Percentiles rank a stretch among this genome's conserved stretches.
These are phyloP conservation scores for Boletellus ananas DNA, from an alignment of 768 basidiomycete species.

Conservation along the genomic window DNA sequence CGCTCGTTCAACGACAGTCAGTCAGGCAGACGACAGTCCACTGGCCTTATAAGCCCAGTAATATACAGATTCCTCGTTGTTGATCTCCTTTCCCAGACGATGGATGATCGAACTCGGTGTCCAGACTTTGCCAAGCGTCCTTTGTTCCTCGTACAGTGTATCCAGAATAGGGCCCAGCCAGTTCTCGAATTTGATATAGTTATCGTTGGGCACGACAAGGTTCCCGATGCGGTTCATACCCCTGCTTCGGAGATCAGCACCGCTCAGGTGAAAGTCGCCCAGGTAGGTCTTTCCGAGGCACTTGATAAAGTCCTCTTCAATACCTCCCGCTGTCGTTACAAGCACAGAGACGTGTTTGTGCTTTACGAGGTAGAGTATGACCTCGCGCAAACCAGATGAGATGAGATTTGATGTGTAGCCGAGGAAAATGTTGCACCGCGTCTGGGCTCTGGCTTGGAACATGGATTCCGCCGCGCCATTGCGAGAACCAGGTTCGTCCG, in stretches of 20 bases:
- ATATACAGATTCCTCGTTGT: conserved; percentile 96
- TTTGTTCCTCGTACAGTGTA: conserved; percentile 85
- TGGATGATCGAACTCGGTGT: conserved; percentile 92
- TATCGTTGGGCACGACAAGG: conserved; percentile 93
- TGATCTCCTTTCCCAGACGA: conserved; percentile 91
- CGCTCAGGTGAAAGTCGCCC: conserved; percentile 89
- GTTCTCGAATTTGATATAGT: conserved; percentile 99
- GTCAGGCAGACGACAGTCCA: conserved; percentile 8
- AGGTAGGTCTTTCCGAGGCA: conserved; percentile 95
- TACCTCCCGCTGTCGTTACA: conserved; percentile 96
- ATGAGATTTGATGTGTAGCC: conserved; percentile 99
- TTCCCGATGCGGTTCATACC: conserved; percentile 99
- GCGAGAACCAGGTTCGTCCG: conserved; percentile 70
- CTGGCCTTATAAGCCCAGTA: conserved; percentile 99
- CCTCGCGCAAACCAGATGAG: conserved; percentile 92
- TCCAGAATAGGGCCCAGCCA: conserved; percentile 98
- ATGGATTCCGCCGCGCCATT: conserved; percentile 69
- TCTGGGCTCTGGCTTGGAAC: conserved; percentile 59
- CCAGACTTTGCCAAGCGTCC: conserved; percentile 67
- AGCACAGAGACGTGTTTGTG: conserved; percentile 87
- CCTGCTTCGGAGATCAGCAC: conserved; percentile 76
- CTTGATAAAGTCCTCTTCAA: conserved; percentile 99
- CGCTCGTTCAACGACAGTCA: conserved; percentile 10
- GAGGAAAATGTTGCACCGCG: conserved; percentile 85
- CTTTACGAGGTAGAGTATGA: conserved; percentile 89